Evolutionary conservation across 345 rosid genomes (phyloP).

Genomic region (Salix dunnii): DNA sequence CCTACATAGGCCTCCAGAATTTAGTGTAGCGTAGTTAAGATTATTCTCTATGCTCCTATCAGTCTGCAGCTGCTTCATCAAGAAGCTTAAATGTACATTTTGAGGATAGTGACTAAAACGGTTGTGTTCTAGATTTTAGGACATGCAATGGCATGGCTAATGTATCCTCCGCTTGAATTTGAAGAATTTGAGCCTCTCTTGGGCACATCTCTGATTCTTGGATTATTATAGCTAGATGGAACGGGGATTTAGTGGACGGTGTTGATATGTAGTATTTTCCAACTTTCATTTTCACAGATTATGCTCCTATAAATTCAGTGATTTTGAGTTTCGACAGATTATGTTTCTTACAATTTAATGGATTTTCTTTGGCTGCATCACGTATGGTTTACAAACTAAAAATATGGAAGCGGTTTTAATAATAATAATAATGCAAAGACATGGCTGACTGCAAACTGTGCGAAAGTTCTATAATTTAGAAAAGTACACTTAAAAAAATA

Average conservation of each 20-base stretch:
- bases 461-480: neutral
- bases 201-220: neutral
- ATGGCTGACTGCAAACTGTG: neutral
- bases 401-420: neutral
- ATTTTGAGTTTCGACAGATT: neutral
- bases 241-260: neutral
- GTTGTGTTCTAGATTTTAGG: neutral
- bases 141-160: neutral
- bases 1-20: neutral
- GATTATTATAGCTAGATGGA: neutral
- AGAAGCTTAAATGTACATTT: slow-evolving; percentile 14
- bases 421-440: neutral
- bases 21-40: neutral
- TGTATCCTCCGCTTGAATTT: slow-evolving; percentile 6
- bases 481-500: too few relatives aligned
- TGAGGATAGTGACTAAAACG: neutral
- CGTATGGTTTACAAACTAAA: too few relatives aligned
- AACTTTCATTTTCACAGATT: neutral
- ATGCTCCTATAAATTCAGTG: neutral
- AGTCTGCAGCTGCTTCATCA: neutral
- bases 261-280: neutral
- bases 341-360: neutral
- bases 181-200: slow-evolving; percentile 1
- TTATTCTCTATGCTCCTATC: slow-evolving; percentile 9
- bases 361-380: neutral